Base-by-base conservation (phyloP, 2,329 filamentous ascomycete species). In the Whalleya microplaca region DNA sequence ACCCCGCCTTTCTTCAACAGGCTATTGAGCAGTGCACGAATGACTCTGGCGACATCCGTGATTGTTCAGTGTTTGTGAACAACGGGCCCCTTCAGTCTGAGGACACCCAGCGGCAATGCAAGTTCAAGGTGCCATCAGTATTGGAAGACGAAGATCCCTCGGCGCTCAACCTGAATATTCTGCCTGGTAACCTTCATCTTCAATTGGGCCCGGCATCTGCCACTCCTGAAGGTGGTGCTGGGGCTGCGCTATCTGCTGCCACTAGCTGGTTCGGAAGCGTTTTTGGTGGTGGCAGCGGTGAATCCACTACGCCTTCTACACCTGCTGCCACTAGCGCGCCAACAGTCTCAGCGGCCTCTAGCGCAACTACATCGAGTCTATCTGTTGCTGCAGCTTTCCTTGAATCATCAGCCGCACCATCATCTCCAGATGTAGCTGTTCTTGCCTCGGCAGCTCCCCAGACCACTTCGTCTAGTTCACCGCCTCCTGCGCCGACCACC, bases 1-100 rank as follows among this genome's bases (percentile, higher is more conserved):
- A 92, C 2, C 68, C 76, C 8, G 76, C 78, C 2, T 86, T 91
- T 73, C 81, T 95, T 37, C 85, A 92, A 72, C 49, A 81, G 5
- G 91, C 91, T n/a, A 79, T 93, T 59, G 73, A 92, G 45, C 82
- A 79, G 7, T 96, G 93, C 82, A 94, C 88, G 49, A 89, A 86
- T 73, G 69, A 68, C 0, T 86, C 84, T 9, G 93, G 93, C 32
- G 68, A 78, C 42, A 85, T 96, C 45, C 67, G 80, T 43, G 91
- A 93, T 72, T 97, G 93, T 76, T 75, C 84, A 0, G 65, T 95
- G 27, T 96, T 97, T 75, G 77, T 80, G 50, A 59, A 65, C 48
- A 61, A 66, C 9, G 68, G 66, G 2, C 68, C 67, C 16, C 78
- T 96, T 53, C 86, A 93, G 71, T 74, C 73, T 50, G 79, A 85